Percentiles rank a stretch among this genome's conserved stretches.
Evolutionary conservation across 805 yeast genomes (phyloP).

Genomic region (Suhomyces canberraensis): DNA sequence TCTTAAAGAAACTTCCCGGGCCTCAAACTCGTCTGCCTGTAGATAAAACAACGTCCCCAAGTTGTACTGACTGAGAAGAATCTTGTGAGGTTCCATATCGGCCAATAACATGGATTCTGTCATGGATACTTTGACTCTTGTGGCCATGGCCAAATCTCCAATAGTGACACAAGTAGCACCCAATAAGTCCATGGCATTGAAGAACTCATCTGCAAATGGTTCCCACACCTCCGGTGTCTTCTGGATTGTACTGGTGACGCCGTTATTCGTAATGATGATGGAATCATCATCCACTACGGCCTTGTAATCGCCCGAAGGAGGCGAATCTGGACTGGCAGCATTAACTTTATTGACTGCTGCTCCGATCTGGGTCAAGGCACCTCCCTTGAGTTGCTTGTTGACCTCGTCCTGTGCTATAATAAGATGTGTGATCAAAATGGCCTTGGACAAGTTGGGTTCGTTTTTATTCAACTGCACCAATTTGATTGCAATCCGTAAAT

Average conservation of each 20-base stretch:
- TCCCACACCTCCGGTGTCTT: constrained; percentile 58
- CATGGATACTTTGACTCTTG: constrained; percentile 58
- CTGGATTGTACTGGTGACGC: constrained; percentile 18
- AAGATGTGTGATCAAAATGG: constrained; percentile 60
- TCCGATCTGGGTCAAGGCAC: constrained; percentile 2
- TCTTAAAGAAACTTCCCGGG: constrained; percentile 34
- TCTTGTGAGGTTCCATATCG: constrained; percentile 61
- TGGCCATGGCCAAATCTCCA: constrained; percentile 64
- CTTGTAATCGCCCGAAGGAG: constrained; percentile 4
- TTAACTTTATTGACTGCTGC: background rate
- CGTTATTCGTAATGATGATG: constrained; percentile 13
- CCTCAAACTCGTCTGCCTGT: constrained; percentile 62
- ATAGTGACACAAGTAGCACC: constrained; percentile 67
- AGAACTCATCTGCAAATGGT: constrained; percentile 73
- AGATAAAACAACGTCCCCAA: constrained; percentile 66
- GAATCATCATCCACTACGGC: constrained; percentile 17
- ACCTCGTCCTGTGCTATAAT: constrained; percentile 66
- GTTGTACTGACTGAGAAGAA: constrained; percentile 63
- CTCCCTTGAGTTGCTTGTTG: constrained; percentile 34
- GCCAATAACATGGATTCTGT: constrained; percentile 74
- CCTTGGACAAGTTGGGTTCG: constrained; percentile 49
- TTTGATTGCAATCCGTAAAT: constrained; percentile 65
- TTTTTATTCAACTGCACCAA: constrained; percentile 54
- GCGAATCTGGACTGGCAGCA: background rate
- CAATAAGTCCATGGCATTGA: constrained; percentile 72